Evolutionary conservation across 495 filamentous ascomycete genomes (phyloP), one percentile per base, ranked within the genome.

Genomic region (Penicillium angulare): DNA sequence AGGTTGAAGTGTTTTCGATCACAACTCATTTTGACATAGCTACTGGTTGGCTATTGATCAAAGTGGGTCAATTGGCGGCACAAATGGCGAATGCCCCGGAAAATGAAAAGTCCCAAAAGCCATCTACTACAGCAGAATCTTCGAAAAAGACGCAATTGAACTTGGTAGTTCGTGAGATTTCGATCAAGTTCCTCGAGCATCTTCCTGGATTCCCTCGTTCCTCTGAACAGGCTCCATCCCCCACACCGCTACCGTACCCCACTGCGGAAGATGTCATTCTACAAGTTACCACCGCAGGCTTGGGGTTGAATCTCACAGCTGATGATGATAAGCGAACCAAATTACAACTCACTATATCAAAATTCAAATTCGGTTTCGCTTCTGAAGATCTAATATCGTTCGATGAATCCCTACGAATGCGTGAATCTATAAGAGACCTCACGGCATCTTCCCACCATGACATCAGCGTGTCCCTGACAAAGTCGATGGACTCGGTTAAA

Each of bases 331-430:
- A 58, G 21, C 59, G 26, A 20, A 61, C 55, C 12, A 66, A 58
- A 10, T 44, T 75, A 4, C 56, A 57, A 12, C 52, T 74, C 7
- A 43, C 65, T 39, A 59, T 92, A 2, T 76, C 83, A 33, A 89
- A 85, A 51, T 86, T 95, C 59, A 71, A 63, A 0, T 81, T 96
- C 46, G 88, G 87, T 7, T 89, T 88, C 66, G 78, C 79, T 6
- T 78, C 82, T n/a, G 85, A 86, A 23, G 74, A 84, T 52, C 82
- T 95, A 24, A 65, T 95, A 43, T 87, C 86, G 18, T 96, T 96
- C 54, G 82, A 80, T 54, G 66, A 77, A 33, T 73, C 75, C 15
- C 64, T 83, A 52, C 81, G 80, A 56, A 81, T 93, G 83, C 80
- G 84, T 42, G 79, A 87, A 50, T 92, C 89, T 15, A 78, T 84